phyloP scores from a whole-genome alignment of 140 eudicot species.

The Cichorium intybus region DNA sequence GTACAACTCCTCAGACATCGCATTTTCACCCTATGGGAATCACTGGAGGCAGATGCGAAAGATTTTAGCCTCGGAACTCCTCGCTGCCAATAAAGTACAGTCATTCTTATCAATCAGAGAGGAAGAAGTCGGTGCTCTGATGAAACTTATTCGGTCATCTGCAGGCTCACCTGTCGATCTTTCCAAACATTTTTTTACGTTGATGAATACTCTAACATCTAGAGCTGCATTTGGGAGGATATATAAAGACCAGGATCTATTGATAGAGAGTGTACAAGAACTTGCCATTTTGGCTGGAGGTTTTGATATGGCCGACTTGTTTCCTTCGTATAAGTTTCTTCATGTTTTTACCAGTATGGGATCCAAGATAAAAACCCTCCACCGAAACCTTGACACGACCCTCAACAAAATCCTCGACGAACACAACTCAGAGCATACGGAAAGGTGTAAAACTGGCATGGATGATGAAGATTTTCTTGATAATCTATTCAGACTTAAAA shows the following conservation, averaged over 20 bases:
- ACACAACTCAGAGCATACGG: neutral
- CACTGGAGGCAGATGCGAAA: neutral
- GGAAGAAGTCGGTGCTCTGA: neutral
- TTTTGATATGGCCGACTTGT: no score
- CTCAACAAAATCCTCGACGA: neutral
- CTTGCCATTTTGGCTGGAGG: no score
- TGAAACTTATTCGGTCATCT: neutral
- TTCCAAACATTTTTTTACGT: neutral
- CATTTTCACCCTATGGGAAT: neutral
- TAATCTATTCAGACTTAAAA: neutral
- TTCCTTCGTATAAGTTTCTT: constrained; percentile 17
- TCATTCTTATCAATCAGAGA: neutral
- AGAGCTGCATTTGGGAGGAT: constrained; percentile 19
- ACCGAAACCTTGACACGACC: neutral
- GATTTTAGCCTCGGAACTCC: neutral
- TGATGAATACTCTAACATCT: constrained; percentile 5
- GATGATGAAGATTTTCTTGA: neutral
- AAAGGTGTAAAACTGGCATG: neutral
- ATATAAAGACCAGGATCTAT: no score
- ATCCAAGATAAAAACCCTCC: neutral
- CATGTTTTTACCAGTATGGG: constrained; percentile 6
- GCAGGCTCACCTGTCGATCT: neutral
- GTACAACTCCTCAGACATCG: neutral
- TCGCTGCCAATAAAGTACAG: neutral
- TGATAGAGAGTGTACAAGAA: no score